These are phyloP conservation scores for Sporothrix humicola DNA, from an alignment of 2,329 filamentous ascomycete genomes.

Conservation along the genomic window DNA sequence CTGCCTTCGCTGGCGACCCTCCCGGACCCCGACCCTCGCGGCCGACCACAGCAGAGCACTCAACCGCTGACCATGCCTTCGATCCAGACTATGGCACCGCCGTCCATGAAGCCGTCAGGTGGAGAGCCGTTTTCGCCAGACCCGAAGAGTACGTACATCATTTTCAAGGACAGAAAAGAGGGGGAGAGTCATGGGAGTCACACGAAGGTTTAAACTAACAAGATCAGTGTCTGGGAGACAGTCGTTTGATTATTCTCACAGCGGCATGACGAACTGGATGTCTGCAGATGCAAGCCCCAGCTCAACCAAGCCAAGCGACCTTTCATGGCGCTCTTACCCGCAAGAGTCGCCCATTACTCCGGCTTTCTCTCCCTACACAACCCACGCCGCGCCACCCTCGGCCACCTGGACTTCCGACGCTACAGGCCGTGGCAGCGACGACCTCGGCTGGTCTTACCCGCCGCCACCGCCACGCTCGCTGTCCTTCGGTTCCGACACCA, in stretches of 20 bases:
- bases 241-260: constrained; percentile 47
- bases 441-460: constrained; percentile 54
- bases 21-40: constrained; percentile 48
- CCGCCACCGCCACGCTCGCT: constrained; percentile 53
- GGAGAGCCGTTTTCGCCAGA: constrained; percentile 49
- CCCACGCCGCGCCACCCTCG: constrained; percentile 48
- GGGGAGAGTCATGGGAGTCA: too few relatives aligned
- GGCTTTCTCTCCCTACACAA: constrained; percentile 57
- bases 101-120: constrained; percentile 49
- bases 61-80: constrained; percentile 53
- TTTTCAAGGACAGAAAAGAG: too few relatives aligned
- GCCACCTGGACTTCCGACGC: constrained; percentile 53
- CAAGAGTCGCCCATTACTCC: constrained; percentile 58
- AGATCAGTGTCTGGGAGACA: constrained; percentile 38
- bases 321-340: constrained; percentile 58
- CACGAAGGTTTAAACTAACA: background rate
- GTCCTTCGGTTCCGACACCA: constrained; percentile 55
- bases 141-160: constrained; percentile 50
- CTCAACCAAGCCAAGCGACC: constrained; percentile 52
- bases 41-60: constrained; percentile 48
- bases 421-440: constrained; percentile 47
- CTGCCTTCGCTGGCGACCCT: constrained; percentile 22
- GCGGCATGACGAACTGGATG: constrained; percentile 53
- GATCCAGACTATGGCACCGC: constrained; percentile 54
- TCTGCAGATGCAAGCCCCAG: constrained; percentile 50